A percentile compares a stretch with the other conserved stretches of the same genome.
Evolutionary conservation across 2,329 filamentous ascomycete species (phyloP).

Genomic region (Bipolaris oryzae): DNA sequence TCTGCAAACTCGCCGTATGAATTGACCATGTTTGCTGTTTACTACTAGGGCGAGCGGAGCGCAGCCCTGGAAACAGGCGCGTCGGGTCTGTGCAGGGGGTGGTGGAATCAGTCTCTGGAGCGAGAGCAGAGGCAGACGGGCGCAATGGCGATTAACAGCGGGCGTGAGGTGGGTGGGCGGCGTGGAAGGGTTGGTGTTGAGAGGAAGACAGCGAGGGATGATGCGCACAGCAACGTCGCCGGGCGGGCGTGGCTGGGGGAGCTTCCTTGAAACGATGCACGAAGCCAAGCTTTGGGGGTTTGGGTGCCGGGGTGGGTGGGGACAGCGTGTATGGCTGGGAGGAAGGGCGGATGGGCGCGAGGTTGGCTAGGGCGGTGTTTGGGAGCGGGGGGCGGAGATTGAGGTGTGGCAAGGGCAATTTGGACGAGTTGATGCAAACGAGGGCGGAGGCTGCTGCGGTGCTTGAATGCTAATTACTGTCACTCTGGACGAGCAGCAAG

Average conservation of each 20-base stretch:
- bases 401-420: background rate
- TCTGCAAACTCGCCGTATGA: conserved; percentile 50
- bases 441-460: no score
- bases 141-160: conserved; percentile 16
- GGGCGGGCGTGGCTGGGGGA: conserved; percentile 24
- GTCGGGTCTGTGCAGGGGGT: conserved; percentile 1
- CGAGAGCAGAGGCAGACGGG: conserved; percentile 5
- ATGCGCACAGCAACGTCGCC: conserved; percentile 25
- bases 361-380: no score
- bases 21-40: conserved; percentile 37
- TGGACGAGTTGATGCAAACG: no score
- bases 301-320: conserved; percentile 17
- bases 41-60: conserved; percentile 23
- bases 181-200: conserved; percentile 6
- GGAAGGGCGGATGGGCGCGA: background rate
- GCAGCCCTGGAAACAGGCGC: conserved; percentile 30
- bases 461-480: no score
- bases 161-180: conserved; percentile 14
- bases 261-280: conserved; percentile 26
- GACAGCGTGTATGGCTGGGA: conserved; percentile 16
- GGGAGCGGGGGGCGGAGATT: background rate
- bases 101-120: background rate
- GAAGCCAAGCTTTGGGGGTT: conserved; percentile 22
- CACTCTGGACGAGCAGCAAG: background rate
- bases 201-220: conserved; percentile 20